Evolutionary conservation across 208 protist species (phyloP), one percentile per base, ranked within the genome.

Genomic region (Porcisia deanei): DNA sequence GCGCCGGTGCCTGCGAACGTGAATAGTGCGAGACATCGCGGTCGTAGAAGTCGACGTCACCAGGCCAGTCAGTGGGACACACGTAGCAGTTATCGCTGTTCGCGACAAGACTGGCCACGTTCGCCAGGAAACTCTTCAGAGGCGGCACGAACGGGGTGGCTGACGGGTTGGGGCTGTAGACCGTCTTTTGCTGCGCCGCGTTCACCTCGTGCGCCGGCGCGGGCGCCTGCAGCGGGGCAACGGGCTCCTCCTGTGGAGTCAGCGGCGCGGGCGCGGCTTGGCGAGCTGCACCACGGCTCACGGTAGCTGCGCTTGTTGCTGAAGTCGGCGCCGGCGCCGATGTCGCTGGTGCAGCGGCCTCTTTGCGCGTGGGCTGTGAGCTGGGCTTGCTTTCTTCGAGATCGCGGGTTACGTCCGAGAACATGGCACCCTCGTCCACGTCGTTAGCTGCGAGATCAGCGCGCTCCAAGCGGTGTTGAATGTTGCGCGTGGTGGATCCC

Each of bases 381-480:
- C 20, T 52, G n/a, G 68, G 71, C 22, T 73, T 70, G 59, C 43
- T 58, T 53, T 67, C 66, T 25, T 70, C 71, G 10, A 79, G 57
- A 61, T 83, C 72, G 53, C 75, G 77, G 10, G 77, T 65, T 30
- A 97, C 94, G 69, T 96, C 92, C 0, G 91, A 96, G 87, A 91
- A 94, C 10, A 97, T 81, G 49, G 78, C 49, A 6, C 90, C 92
- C 77, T 97, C 94, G 71, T 93, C 90, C 49, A 93, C 57, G 53
- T 86, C 82, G 47, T 88, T 81, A 18, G 79, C 73, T 39, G 84
- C 67, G 10, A 85, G 65, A 41, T 93, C 90, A 20, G 81, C 72
- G 49, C 91, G 91, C 77, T 97, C 92, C 4, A 91, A 75, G 16
- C 82, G 84, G 85, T 96, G 91, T 69, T 92, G 88, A 37, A 91